Percentiles rank a stretch among this genome's conserved stretches.
Evolutionary conservation across 2,329 filamentous ascomycete species (phyloP).

Genomic region (Mycosphaerella sp.): DNA sequence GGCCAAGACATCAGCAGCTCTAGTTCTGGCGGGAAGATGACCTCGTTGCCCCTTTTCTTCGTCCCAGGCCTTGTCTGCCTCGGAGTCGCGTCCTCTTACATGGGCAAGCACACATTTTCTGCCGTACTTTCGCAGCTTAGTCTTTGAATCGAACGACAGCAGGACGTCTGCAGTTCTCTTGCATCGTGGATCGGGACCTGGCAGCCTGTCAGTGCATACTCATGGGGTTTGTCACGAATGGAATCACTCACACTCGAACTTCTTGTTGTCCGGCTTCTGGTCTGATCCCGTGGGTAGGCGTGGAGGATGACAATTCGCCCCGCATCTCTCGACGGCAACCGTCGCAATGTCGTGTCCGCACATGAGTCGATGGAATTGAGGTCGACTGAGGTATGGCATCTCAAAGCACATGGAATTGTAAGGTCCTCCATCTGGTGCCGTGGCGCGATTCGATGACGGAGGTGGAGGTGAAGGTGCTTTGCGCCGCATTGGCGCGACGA

Average conservation of each 20-base stretch:
- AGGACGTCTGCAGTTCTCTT: background rate
- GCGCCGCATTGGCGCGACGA: background rate
- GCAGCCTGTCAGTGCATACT: no score
- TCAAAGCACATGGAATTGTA: conserved; percentile 10
- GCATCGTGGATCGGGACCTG: conserved; percentile 2
- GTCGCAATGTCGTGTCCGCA: conserved; percentile 13
- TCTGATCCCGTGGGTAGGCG: background rate
- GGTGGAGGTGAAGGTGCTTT: background rate
- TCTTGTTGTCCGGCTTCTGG: background rate
- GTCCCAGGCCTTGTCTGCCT: conserved; percentile 3
- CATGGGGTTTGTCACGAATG: no score
- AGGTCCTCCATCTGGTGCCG: conserved; percentile 4
- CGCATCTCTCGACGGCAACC: conserved; percentile 5
- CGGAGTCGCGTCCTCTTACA: conserved; percentile 5
- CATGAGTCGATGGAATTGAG: conserved; percentile 9
- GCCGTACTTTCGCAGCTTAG: background rate
- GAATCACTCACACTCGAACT: conserved; percentile 1
- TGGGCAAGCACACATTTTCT: conserved; percentile 4
- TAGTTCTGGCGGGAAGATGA: background rate
- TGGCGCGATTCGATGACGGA: conserved; percentile 5
- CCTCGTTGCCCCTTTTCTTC: background rate
- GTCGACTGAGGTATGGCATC: background rate
- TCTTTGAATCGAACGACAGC: background rate
- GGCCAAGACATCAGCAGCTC: background rate
- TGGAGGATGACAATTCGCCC: conserved; percentile 2